Evolutionary conservation across 352 stramenopile genomes (phyloP).

Genomic region (Phytophthora sojae): DNA sequence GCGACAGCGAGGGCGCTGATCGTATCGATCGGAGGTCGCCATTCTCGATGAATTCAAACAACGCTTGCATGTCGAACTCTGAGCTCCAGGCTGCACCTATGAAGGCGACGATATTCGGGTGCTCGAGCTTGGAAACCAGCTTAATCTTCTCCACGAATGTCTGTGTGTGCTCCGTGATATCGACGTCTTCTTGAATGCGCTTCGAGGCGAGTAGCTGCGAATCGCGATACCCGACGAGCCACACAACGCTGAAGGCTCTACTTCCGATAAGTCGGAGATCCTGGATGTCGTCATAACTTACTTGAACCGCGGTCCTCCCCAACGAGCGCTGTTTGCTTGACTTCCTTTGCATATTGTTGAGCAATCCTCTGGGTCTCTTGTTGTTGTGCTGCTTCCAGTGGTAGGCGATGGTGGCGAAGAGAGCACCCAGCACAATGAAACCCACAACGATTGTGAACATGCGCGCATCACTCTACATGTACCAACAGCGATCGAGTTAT

Average conservation of each 20-base stretch:
- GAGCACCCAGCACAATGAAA: not conserved
- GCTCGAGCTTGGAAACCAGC: not conserved
- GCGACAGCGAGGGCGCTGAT: not conserved
- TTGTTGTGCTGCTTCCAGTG: not conserved
- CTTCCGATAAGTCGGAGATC: not conserved
- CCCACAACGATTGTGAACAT: not conserved
- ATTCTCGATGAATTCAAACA: not conserved
- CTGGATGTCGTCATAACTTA: not conserved
- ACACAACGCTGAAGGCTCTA: not conserved
- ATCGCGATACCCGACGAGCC: not conserved
- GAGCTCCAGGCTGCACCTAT: not conserved
- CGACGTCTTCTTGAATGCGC: not conserved
- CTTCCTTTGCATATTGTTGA: not conserved
- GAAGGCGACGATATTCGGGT: not conserved
- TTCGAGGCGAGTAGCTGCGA: not conserved
- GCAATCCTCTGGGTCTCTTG: not conserved
- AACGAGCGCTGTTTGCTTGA: not conserved
- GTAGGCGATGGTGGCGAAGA: not conserved
- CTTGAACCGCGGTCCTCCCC: not conserved
- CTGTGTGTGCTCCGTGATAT: not conserved
- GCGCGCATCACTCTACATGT: too few relatives aligned
- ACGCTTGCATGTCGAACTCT: not conserved
- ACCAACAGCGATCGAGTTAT: constrained; percentile 24
- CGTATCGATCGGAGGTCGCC: not conserved
- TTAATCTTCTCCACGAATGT: not conserved